Evolutionary conservation across 495 filamentous ascomycete genomes (phyloP).

Genomic region (Podospora tetraspora): DNA sequence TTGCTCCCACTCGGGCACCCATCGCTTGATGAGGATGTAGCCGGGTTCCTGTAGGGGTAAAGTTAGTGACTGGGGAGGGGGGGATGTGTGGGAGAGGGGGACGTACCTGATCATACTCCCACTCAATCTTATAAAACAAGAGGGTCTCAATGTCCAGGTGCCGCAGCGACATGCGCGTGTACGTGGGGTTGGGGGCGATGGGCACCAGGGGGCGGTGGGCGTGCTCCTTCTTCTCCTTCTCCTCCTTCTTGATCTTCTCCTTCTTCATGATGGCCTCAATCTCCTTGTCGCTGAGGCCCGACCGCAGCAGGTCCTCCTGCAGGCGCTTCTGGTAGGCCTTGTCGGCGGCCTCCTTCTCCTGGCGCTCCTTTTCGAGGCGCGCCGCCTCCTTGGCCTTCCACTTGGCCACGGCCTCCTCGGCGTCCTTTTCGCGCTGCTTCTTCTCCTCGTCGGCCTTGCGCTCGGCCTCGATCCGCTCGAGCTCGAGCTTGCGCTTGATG

Average conservation of each 20-base stretch:
- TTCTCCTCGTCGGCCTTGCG: conserved; percentile 40
- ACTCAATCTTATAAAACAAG: conserved; percentile 45
- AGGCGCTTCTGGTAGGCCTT: conserved; percentile 47
- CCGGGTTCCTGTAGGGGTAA: conserved; percentile 48
- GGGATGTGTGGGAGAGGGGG: background rate
- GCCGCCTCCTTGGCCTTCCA: conserved; percentile 52
- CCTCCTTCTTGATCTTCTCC: conserved; percentile 41
- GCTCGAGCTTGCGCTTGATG: conserved; percentile 47
- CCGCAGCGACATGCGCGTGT: conserved; percentile 52
- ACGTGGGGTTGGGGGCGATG: conserved; percentile 38
- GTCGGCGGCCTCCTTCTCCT: conserved; percentile 42
- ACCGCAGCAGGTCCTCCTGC: conserved; percentile 45
- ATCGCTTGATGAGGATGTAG: conserved; percentile 71
- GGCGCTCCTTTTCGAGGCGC: conserved; percentile 22
- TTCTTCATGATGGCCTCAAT: conserved; percentile 50
- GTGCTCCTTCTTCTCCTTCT: conserved; percentile 26
- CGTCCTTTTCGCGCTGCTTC: conserved; percentile 45
- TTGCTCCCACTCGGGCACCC: conserved; percentile 68
- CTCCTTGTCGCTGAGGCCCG: conserved; percentile 47
- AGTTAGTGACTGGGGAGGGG: conserved; percentile 23
- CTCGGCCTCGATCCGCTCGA: conserved; percentile 56
- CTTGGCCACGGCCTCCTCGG: conserved; percentile 51
- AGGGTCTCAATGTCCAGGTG: conserved; percentile 55
- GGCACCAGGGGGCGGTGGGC: conserved; percentile 19
- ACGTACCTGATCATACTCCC: conserved; percentile 47